phyloP scores from a whole-genome alignment of 2,329 filamentous ascomycete species.

The Cordyceps javanica region DNA sequence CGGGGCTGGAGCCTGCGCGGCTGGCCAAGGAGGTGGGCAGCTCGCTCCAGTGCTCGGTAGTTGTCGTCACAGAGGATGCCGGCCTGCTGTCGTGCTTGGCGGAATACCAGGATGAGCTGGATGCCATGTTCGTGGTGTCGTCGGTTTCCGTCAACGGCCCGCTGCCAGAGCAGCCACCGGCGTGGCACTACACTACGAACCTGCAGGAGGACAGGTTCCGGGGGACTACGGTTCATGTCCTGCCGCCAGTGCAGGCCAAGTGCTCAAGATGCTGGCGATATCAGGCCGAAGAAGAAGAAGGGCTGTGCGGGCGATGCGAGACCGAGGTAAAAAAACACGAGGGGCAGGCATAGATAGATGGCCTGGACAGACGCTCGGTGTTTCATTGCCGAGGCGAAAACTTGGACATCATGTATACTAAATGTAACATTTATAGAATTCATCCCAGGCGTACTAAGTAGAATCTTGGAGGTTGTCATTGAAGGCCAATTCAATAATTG shows the following conservation, averaged over 20 bases:
- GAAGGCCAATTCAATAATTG: not conserved
- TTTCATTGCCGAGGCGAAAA: not conserved
- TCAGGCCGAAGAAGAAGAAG: constrained; percentile 58
- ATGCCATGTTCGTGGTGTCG: constrained; percentile 64
- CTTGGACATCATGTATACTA: not conserved
- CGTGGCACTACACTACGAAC: constrained; percentile 37
- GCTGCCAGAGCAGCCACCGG: constrained; percentile 22
- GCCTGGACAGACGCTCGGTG: too few species aligned
- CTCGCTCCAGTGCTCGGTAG: constrained; percentile 70
- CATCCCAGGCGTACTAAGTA: not conserved
- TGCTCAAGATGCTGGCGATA: constrained; percentile 90
- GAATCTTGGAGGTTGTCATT: not conserved
- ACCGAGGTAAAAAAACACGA: constrained; percentile 43
- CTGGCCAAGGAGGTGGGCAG: constrained; percentile 68
- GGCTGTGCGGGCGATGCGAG: constrained; percentile 68
- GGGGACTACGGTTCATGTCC: constrained; percentile 37
- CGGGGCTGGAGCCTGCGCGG: constrained; percentile 67
- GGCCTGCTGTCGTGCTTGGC: constrained; percentile 29
- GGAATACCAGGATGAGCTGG: constrained; percentile 46
- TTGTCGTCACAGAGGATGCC: constrained; percentile 41
- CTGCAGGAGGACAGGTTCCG: constrained; percentile 35
- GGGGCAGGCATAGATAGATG: not conserved
- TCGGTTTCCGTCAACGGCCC: constrained; percentile 44
- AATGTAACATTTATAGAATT: not conserved
- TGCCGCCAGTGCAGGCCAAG: constrained; percentile 55